Evolutionary conservation across 2,329 filamentous ascomycete genomes (phyloP), one percentile per base, ranked within the genome.

Genomic region (Clathrospora elynae): DNA sequence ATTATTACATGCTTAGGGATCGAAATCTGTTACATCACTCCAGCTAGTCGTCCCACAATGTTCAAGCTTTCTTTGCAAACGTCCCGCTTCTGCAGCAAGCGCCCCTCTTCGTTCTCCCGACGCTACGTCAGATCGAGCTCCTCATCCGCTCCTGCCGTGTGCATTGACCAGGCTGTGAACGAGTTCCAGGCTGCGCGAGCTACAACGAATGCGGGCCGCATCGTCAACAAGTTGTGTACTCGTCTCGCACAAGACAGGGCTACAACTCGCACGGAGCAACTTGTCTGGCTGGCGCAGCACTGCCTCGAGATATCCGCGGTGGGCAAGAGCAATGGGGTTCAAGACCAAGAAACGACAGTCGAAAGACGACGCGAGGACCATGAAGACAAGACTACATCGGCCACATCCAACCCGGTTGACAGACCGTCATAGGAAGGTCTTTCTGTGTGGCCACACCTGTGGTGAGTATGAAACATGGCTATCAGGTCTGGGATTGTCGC

Each of bases 381-480:
- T n/a, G 37, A 25, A 24, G 14, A 38, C 19, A 22, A 34, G 20
- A 34, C n/a, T 17, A 25, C 36, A n/a, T 22, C 36, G 17, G 17
- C 37, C 1, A 31, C 25, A 19, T n/a, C 39, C 10, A 18, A 35
- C 5, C 2, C 29, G 34, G 14, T 14, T 4, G 23, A 11, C 12
- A 14, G 7, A 16, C 13, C 23, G 13, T 19, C 20, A 3, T 34
- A 36, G 26, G 33, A 45, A 4, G 30, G 43, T 9, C 30, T 49
- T 12, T 55, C 53, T 1, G 37, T 56, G n/a, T 60, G 57, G 57
- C 35, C 54, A 18, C 42, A 58, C 32, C 19, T 59, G 19, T 62
- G 53, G 59, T 61, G 16, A 32, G 20, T 6, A 10, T 23, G 6
- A 6, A 6, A 23, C 20, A 6, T n/a, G n/a, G n/a, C 20, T 23